These are phyloP conservation scores for Imleria badia DNA, from an alignment of 768 basidiomycete genomes.

Conservation along the genomic window DNA sequence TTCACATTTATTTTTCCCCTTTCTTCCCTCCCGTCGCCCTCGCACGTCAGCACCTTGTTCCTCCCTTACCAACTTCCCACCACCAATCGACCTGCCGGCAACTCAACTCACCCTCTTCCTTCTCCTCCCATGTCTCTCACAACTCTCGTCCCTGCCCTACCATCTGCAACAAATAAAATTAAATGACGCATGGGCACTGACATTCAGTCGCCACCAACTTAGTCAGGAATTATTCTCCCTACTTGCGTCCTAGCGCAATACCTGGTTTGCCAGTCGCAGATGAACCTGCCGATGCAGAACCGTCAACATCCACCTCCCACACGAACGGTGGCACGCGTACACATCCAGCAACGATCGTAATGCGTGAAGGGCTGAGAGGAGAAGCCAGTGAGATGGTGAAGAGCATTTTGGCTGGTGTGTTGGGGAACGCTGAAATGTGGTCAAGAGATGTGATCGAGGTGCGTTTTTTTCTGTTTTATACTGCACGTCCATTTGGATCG, in stretches of 20 bases:
- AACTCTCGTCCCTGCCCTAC: conserved; percentile 35
- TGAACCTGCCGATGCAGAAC: conserved; percentile 4
- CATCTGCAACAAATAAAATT: conserved; percentile 22
- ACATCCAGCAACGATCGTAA: conserved; percentile 69
- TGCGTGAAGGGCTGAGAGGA: conserved; percentile 58
- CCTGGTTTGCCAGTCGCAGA: conserved; percentile 10
- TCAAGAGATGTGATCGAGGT: conserved; percentile 53
- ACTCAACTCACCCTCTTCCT: conserved; percentile 28
- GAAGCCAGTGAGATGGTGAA: conserved; percentile 79
- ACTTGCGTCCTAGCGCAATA: conserved; percentile 47
- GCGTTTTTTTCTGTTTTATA: conserved; percentile 7
- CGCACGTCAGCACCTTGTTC: conserved; percentile 13
- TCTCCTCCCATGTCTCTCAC: conserved; percentile 19
- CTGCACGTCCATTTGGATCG: conserved; percentile 1
- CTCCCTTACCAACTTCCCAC: conserved; percentile 28
- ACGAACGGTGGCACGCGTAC: conserved; percentile 40
- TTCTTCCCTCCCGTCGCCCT: conserved; percentile 22
- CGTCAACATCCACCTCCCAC: conserved; percentile 39
- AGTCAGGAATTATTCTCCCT: conserved; percentile 91
- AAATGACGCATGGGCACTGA: conserved; percentile 57
- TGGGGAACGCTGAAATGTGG: conserved; percentile 46
- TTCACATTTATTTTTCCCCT: conserved; percentile 18
- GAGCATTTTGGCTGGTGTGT: conserved; percentile 38
- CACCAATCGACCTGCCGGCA: conserved; percentile 25
- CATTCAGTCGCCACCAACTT: conserved; percentile 79